phyloP scores from a whole-genome alignment of 2,329 filamentous ascomycete genomes.

The Botrytis galanthina region DNA sequence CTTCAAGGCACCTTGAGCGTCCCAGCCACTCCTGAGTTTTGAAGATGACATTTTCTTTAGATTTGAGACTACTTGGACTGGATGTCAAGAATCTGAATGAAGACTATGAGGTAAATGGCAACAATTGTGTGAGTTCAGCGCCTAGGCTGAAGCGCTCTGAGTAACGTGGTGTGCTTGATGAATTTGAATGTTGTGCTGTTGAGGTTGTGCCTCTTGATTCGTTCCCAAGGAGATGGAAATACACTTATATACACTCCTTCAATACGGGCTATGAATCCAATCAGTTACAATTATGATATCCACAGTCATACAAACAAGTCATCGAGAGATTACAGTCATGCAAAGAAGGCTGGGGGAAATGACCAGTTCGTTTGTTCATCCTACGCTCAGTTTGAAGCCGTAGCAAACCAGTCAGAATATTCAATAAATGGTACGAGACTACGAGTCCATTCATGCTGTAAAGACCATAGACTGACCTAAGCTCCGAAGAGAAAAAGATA shows the following conservation, averaged over 20 bases:
- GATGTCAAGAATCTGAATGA: too few relatives aligned
- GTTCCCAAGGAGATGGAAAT: background rate
- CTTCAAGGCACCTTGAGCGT: background rate
- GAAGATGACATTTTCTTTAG: background rate
- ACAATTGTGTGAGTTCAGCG: background rate
- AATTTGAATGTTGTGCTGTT: background rate
- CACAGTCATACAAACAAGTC: background rate
- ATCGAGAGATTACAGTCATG: background rate
- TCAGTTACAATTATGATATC: background rate
- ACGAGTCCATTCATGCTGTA: background rate
- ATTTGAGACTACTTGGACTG: background rate
- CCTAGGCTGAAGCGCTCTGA: background rate
- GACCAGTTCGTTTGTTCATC: background rate
- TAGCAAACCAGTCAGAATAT: background rate
- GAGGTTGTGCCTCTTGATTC: background rate
- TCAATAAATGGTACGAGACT: background rate
- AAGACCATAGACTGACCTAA: background rate
- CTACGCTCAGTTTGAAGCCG: background rate
- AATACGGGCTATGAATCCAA: background rate
- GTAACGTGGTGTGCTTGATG: background rate
- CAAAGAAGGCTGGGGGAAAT: background rate
- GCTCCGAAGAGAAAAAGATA: background rate
- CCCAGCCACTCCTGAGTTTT: background rate
- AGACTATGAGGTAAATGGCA: background rate
- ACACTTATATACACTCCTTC: background rate